Percentiles rank a stretch among this genome's conserved stretches.
phyloP scores from a whole-genome alignment of 208 protist species.

The Herpetomonas samuelpessoai region DNA sequence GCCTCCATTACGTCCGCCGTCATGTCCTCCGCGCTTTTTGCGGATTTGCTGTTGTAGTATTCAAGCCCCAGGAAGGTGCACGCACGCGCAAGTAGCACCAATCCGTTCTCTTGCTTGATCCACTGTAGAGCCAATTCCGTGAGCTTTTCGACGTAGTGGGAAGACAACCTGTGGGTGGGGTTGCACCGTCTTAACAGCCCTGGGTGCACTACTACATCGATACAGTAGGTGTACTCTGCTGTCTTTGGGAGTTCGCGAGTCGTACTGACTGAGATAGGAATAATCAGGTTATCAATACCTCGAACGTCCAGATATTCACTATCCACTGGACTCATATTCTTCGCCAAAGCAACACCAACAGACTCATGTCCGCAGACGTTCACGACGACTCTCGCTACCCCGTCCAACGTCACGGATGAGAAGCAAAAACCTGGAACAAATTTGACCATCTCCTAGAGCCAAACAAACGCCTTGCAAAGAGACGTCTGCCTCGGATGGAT shows the following conservation, averaged over 20 bases:
- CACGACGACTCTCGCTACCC: slow-evolving; percentile 47
- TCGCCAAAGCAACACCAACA: slow-evolving; percentile 62
- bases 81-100: slow-evolving; percentile 30
- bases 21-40: not conserved
- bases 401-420: slow-evolving; percentile 31
- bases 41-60: slow-evolving; percentile 24
- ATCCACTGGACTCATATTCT: slow-evolving; percentile 59
- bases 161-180: slow-evolving; percentile 30
- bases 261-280: slow-evolving; percentile 78
- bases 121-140: slow-evolving; percentile 66
- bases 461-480: no score
- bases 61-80: slow-evolving; percentile 41
- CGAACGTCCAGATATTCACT: slow-evolving; percentile 67
- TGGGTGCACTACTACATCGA: slow-evolving; percentile 84
- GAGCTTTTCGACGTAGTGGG: slow-evolving; percentile 63
- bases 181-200: slow-evolving; percentile 48
- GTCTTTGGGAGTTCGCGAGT: slow-evolving; percentile 13
- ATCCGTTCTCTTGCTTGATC: slow-evolving; percentile 72
- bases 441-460: no score
- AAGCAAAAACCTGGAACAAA: slow-evolving; percentile 45
- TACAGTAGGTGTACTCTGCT: slow-evolving; percentile 29
- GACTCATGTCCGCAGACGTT: slow-evolving; percentile 80
- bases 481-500: no score
- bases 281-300: slow-evolving; percentile 83
- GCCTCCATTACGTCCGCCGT: slow-evolving; percentile 20